These are phyloP conservation scores for Lecanicillium sp. DNA, from an alignment of 2,329 filamentous ascomycete genomes.

Conservation along the genomic window DNA sequence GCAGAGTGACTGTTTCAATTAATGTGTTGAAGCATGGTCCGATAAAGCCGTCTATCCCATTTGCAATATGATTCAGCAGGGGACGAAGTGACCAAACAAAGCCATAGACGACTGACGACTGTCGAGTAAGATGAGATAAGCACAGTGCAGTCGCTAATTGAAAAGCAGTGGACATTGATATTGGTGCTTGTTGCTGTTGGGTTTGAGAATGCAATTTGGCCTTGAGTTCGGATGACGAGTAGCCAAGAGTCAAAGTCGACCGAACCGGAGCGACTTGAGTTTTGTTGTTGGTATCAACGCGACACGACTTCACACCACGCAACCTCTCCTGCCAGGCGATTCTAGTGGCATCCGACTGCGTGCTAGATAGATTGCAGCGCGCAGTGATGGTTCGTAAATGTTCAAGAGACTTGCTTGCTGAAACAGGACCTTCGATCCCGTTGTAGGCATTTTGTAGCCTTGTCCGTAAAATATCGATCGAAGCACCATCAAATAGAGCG, in stretches of 20 bases:
- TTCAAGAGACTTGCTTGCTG: no score
- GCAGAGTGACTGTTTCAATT: conserved; percentile 10
- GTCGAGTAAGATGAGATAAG: conserved; percentile 10
- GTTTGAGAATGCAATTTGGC: no score
- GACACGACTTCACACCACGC: no score
- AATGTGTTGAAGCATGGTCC: conserved; percentile 16
- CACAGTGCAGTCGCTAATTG: conserved; percentile 12
- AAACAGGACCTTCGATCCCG: conserved; percentile 8
- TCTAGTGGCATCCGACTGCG: no score
- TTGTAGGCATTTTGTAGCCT: conserved; percentile 13
- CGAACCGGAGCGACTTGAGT: no score
- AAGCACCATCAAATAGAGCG: conserved; percentile 14
- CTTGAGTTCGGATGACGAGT: no score
- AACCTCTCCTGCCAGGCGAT: no score
- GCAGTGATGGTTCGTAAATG: no score
- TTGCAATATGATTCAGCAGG: conserved; percentile 6
- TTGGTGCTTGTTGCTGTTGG: no score
- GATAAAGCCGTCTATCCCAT: conserved; percentile 3
- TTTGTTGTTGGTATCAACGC: no score
- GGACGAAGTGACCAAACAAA: conserved; percentile 13
- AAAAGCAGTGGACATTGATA: conserved; percentile 11
- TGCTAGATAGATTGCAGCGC: no score
- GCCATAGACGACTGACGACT: conserved; percentile 11
- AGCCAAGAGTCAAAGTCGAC: no score
- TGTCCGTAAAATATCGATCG: conserved; percentile 9